Percentiles rank a stretch among this genome's conserved stretches.
These are phyloP conservation scores for Capillidium rhysosporum DNA, from an alignment of 371 early-diverging fungal species.

Conservation along the genomic window DNA sequence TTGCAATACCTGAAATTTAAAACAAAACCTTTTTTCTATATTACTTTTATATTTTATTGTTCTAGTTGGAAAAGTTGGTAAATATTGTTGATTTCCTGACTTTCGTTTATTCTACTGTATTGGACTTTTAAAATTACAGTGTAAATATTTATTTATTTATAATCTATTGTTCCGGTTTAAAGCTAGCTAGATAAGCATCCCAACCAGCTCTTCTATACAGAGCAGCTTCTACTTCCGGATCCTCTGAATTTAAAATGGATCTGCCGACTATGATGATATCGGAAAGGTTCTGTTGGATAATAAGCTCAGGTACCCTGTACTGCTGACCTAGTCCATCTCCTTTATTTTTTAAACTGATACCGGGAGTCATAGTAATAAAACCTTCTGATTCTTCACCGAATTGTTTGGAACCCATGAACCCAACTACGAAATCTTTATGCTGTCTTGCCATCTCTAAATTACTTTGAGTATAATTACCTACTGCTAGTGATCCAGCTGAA, in stretches of 20 bases:
- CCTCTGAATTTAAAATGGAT: conserved; percentile 73
- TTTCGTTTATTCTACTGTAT: no score
- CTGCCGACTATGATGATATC: conserved; percentile 96
- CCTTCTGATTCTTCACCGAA: conserved; percentile 35
- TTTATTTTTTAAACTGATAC: conserved; percentile 61
- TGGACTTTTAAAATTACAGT: no score
- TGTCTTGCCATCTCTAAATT: conserved; percentile 73
- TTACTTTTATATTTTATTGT: no score
- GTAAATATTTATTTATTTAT: not conserved
- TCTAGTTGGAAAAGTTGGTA: no score
- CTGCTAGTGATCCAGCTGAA: conserved; percentile 63
- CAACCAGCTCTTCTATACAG: conserved; percentile 83
- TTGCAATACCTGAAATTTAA: no score
- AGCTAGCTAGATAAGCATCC: conserved; percentile 59
- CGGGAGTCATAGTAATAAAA: conserved; percentile 85
- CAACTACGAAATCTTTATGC: conserved; percentile 77
- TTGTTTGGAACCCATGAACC: conserved; percentile 73
- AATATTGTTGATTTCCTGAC: no score
- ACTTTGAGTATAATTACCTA: conserved; percentile 57
- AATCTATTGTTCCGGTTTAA: conserved; percentile 9
- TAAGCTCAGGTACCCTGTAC: conserved; percentile 77
- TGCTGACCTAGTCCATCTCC: conserved; percentile 86
- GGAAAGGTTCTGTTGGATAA: conserved; percentile 59
- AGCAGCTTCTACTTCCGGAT: conserved; percentile 46
- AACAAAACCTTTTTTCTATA: no score